Percentiles rank a stretch among this genome's conserved stretches.
phyloP scores from a whole-genome alignment of 805 yeast species.

The Kluyveromyces wickerhamii region DNA sequence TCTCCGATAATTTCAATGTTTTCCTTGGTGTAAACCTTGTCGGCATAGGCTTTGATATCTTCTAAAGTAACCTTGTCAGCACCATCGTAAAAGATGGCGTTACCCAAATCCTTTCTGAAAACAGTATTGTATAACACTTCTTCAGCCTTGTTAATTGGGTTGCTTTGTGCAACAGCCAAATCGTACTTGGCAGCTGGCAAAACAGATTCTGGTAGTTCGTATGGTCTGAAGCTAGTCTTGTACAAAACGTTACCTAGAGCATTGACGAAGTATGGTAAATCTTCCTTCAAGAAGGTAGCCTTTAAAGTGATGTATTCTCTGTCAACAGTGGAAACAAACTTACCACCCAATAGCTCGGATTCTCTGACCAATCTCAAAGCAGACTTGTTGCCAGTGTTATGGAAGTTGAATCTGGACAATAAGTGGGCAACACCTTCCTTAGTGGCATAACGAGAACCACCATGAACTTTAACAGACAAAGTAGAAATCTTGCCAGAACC shows the following conservation, averaged over 20 bases:
- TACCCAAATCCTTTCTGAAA: slow-evolving; percentile 84
- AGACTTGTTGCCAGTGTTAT: slow-evolving; percentile 73
- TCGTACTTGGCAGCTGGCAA: slow-evolving; percentile 70
- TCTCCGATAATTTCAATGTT: slow-evolving; percentile 65
- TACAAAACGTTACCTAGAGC: slow-evolving; percentile 68
- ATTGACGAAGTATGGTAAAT: slow-evolving; percentile 86
- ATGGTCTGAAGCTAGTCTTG: slow-evolving; percentile 67
- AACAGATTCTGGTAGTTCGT: slow-evolving; percentile 77
- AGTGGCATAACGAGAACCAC: slow-evolving; percentile 69
- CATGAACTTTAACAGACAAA: slow-evolving; percentile 72
- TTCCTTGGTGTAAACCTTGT: slow-evolving; percentile 56
- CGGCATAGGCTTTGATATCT: slow-evolving; percentile 60
- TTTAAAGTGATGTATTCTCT: slow-evolving; percentile 79
- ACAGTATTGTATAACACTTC: slow-evolving; percentile 75
- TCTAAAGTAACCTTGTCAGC: slow-evolving; percentile 48
- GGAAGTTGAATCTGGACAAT: slow-evolving; percentile 74
- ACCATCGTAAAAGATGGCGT: slow-evolving; percentile 70
- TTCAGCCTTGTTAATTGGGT: slow-evolving; percentile 52
- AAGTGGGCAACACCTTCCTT: slow-evolving; percentile 81
- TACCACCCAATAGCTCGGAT: slow-evolving; percentile 88
- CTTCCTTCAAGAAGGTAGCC: slow-evolving; percentile 77
- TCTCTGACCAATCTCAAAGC: slow-evolving; percentile 93
- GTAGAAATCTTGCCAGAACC: slow-evolving; percentile 62
- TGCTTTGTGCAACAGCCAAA: slow-evolving; percentile 40
- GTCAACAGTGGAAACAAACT: slow-evolving; percentile 56